A percentile compares a stretch with the other conserved stretches of the same genome.
Conservation (phyloP, 2,329 filamentous ascomycete species). For the Aspergillus fumigatus region DNA sequence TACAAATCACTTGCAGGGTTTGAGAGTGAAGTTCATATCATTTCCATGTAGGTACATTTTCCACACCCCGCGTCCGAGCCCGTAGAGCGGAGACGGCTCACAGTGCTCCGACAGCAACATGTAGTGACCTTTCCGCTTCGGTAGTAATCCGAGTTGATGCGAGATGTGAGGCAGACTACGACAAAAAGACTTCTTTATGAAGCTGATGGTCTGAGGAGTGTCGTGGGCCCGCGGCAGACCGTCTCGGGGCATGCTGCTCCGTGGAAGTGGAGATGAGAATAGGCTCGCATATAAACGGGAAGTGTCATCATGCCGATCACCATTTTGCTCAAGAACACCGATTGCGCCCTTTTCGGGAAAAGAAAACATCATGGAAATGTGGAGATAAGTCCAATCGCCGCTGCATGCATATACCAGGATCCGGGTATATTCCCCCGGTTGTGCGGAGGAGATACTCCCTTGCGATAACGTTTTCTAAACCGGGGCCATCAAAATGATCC, state of each 20-base stretch:
- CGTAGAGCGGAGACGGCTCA: constrained; percentile 15
- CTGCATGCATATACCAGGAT: neutral
- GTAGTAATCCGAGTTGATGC: neutral
- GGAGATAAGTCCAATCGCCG: neutral
- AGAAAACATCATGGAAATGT: neutral
- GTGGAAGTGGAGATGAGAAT: neutral
- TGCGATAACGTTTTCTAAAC: neutral
- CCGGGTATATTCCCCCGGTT: neutral
- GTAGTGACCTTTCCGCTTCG: neutral
- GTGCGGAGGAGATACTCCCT: neutral
- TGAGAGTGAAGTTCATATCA: neutral
- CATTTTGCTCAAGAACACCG: neutral
- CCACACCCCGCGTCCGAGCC: neutral
- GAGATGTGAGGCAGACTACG: neutral
- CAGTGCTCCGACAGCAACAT: constrained; percentile 22
- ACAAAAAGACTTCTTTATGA: neutral
- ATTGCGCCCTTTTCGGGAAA: neutral
- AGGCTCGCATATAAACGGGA: neutral
- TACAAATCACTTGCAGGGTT: neutral
- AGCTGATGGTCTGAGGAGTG: neutral
- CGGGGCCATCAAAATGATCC: neutral
- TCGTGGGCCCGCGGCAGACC: neutral
- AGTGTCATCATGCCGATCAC: neutral
- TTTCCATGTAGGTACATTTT: neutral
- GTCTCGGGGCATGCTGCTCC: neutral